Evolutionary conservation across 2,329 filamentous ascomycete species (phyloP).

Genomic region (Phyllosticta citribraziliensis): DNA sequence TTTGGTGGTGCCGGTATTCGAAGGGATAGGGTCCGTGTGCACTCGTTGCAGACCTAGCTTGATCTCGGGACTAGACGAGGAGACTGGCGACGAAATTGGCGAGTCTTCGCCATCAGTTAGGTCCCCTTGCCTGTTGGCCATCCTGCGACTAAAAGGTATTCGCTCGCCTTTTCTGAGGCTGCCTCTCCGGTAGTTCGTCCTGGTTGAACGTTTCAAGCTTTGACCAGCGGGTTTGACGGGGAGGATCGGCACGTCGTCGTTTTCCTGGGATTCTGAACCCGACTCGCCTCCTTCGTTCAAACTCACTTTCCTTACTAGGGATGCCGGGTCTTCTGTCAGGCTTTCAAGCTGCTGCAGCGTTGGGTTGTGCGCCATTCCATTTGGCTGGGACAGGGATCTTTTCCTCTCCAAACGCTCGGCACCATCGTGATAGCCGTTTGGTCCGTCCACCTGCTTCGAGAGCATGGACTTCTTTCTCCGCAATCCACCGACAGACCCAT

Average conservation of each 20-base stretch:
- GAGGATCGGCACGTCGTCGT: conserved; percentile 77
- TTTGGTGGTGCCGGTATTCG: conserved; percentile 2
- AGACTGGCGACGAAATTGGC: conserved; percentile 13
- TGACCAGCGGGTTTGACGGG: conserved; percentile 63
- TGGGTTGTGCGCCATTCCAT: conserved; percentile 50
- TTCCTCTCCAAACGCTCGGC: conserved; percentile 70
- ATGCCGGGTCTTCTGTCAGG: conserved; percentile 69
- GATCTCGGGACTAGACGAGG: neutral
- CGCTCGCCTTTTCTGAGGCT: conserved; percentile 74
- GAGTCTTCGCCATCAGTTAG: conserved; percentile 45
- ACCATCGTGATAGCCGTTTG: conserved; percentile 69
- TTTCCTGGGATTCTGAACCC: conserved; percentile 25
- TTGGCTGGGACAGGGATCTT: conserved; percentile 45
- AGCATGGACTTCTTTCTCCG: conserved; percentile 92
- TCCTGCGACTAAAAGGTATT: conserved; percentile 63
- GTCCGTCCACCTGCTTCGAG: conserved; percentile 78
- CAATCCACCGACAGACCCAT: conserved; percentile 51
- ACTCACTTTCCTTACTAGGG: conserved; percentile 61
- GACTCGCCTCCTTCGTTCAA: conserved; percentile 37
- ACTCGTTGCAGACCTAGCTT: conserved; percentile 49
- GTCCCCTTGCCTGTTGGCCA: conserved; percentile 44
- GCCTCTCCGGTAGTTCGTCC: conserved; percentile 83
- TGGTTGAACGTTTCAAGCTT: conserved; percentile 77
- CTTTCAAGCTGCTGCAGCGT: conserved; percentile 63
- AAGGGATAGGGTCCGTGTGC: conserved; percentile 57